phyloP scores from a whole-genome alignment of 179 eudicot genomes.

The Patellifolia procumbens region DNA sequence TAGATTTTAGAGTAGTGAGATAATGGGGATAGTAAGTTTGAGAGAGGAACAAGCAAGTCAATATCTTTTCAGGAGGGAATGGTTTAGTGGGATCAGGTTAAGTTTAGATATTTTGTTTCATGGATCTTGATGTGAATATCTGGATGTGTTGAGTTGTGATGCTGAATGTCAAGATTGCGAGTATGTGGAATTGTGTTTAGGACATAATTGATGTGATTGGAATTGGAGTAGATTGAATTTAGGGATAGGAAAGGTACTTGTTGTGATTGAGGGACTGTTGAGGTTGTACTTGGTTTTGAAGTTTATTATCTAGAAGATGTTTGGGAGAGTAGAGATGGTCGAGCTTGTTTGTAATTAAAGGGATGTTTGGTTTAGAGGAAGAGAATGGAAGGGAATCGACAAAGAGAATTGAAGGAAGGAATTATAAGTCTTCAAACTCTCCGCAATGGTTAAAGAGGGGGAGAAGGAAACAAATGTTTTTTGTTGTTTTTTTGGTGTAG shows the following conservation, averaged over 20 bases:
- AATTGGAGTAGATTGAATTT: neutral
- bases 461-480: no score
- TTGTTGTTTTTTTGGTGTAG: no score
- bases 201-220: neutral
- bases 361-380: no score
- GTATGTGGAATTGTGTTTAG: neutral
- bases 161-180: constrained; percentile 1
- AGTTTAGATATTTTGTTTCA: constrained; percentile 2
- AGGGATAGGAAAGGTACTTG: neutral
- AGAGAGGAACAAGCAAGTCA: no score
- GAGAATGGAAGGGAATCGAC: no score
- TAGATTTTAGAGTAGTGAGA: neutral
- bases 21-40: neutral
- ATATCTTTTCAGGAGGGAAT: neutral
- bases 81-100: neutral
- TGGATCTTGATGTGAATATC: neutral
- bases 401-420: no score
- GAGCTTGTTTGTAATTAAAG: neutral
- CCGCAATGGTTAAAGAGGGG: no score
- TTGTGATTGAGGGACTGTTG: neutral
- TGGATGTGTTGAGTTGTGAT: neutral
- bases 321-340: neutral
- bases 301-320: neutral
- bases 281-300: neutral
- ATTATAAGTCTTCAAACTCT: no score